Evolutionary conservation across 2,329 filamentous ascomycete genomes (phyloP), one percentile per base, ranked within the genome.

Genomic region (Botrytis byssoidea): DNA sequence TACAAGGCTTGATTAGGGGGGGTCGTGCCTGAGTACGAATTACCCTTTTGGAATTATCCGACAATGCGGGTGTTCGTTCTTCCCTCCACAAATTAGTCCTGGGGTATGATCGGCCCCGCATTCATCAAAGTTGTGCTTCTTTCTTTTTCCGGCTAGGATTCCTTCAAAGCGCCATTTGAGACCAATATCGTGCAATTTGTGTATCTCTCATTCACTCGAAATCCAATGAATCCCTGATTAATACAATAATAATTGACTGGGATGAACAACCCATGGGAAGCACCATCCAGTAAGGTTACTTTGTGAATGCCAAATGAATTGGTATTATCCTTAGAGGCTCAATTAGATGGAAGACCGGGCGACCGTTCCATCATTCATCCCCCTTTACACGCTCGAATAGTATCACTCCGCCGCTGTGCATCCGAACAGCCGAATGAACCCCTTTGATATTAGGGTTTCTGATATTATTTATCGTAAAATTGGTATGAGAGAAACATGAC

Each of bases 61-160:
- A 64, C 69, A 44, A 44, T 71, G 69, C 42, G 69, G 69, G 69
- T 46, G 29, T 71, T 37, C 42, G 14, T 64, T 64, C 44, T 29
- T 64, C 46, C 59, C 69, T 68, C 66, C 66, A 57, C 66, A 68
- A 65, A 71, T 51, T 65, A 32, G 59, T 51, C 69, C 69, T 71
- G 59, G 69, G 69, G 59, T 65, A 71, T 71, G 59, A 71, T 51
- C 42, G 69, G 48, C 69, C 69, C 69, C 69, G 69, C 69, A 71
- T 32, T 71, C 69, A 51, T 65, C 25, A 40, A 64, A 64, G 57
- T 64, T 55, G 51, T 55, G 8, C 48, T 40, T 68, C 40, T 29
- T 37, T n/a, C 32, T 48, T 48, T 25, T 66, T 48, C 44, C 44
- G 46, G 10, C 48, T 40, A 68, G 65, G 35, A 68, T 57, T 29